Base-by-base conservation (phyloP, 768 basidiomycete species). In the Suillus hirtellus region DNA sequence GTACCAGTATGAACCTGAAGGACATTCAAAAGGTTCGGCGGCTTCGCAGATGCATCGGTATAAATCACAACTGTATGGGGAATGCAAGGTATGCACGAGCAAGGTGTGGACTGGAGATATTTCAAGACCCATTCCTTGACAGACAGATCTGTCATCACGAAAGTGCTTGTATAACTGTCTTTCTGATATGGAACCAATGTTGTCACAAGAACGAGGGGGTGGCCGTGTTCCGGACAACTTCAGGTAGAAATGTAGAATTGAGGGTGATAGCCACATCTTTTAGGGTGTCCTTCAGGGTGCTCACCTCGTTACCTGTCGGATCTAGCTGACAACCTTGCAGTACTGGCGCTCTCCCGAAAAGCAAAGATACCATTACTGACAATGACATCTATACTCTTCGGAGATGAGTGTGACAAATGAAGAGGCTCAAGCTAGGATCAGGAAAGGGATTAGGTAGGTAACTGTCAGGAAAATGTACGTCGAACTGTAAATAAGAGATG, bases 21-120 rank as follows among this genome's bases (percentile, higher is more conserved):
- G 17, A 42, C 11, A 19, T 54, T 19, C 27, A 64, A 10, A n/a
- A 64, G 37, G 34, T 62, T 27, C 37, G 42, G 37, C 19, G 60
- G 21, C 40, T 24, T 63, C 8, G 21, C 24, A 1, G 40, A 27
- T 9, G 17, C 15, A 24, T 58, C 37, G 10, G 19, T 19, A 4
- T 27, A 24, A 17, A 42, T 19, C 56, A 58, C 42, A 24, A 17
- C 10, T 17, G 17, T 42, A 11, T 27, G 38, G 4, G 38, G 37
- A 15, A 27, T 27, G 15, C 8, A 58, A 58, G 10, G 8, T 5
- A 11, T 27, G 37, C 21, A 8, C 10, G 9, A 14, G 1, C 9
- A 31, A 10, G 15, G 15, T 17, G 27, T 3, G 49, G 27, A 27
- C 27, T 31, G 9, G 10, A 19, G 1, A 34, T 53, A 34, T 52